Conservation (phyloP, 83 land plant genomes). For the Isoetes engelmannii region DNA sequence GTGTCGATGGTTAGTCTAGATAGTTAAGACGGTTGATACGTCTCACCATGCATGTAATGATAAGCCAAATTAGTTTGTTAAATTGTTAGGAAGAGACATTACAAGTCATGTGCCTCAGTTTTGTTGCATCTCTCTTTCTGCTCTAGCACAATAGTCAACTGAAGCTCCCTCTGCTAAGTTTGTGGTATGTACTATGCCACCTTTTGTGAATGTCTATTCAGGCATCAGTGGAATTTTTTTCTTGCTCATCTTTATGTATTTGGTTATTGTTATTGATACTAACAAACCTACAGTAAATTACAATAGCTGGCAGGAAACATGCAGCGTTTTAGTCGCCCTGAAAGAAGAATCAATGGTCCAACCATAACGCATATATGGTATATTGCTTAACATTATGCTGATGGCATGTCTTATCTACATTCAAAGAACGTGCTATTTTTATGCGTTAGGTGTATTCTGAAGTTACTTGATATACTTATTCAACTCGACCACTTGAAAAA, state of each 20-base stretch:
- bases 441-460: slow-evolving; percentile 77
- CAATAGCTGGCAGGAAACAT: slow-evolving; percentile 90
- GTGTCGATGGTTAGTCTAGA: too few relatives aligned
- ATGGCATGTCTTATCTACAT: background rate
- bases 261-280: background rate
- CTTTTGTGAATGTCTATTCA: too few relatives aligned
- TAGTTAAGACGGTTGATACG: too few relatives aligned
- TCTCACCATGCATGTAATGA: too few relatives aligned
- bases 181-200: too few relatives aligned
- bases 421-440: slow-evolving; percentile 6
- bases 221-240: background rate
- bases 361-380: slow-evolving; percentile 95
- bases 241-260: background rate
- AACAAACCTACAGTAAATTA: too few relatives aligned
- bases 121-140: too few relatives aligned
- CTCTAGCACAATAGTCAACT: too few relatives aligned
- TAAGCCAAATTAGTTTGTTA: too few relatives aligned
- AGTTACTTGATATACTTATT: slow-evolving; percentile 81
- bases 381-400: slow-evolving; percentile 1
- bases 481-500: slow-evolving; percentile 98
- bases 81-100: too few relatives aligned
- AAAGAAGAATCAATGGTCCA: slow-evolving; percentile 89
- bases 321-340: slow-evolving; percentile 95
- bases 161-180: too few relatives aligned
- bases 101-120: too few relatives aligned